phyloP scores from a whole-genome alignment of 176 grass and related monocot species.

The Thinopyrum elongatum region DNA sequence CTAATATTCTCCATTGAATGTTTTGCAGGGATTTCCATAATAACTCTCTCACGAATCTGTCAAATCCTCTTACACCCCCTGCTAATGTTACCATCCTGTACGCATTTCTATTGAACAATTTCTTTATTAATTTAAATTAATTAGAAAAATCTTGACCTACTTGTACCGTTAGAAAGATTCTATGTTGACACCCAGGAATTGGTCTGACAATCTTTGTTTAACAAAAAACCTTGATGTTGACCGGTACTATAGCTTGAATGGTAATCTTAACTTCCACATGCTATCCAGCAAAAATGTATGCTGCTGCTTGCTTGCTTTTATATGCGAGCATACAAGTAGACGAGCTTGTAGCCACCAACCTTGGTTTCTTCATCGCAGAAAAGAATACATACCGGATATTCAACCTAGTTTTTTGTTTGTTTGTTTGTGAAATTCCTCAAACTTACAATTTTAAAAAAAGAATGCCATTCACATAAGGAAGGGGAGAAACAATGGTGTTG shows the following conservation, averaged over 20 bases:
- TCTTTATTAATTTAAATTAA: background rate
- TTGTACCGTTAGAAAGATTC: background rate
- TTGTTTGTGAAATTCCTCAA: background rate
- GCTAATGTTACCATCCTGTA: conserved; percentile 71
- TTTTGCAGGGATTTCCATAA: conserved; percentile 75
- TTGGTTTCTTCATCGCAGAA: background rate
- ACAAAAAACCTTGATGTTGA: background rate
- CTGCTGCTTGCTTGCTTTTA: background rate
- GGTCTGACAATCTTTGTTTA: background rate
- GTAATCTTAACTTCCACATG: background rate
- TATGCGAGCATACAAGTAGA: background rate
- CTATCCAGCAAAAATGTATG: background rate
- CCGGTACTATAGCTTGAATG: background rate
- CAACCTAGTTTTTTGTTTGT: background rate
- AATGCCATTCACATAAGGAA: background rate
- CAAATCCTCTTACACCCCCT: conserved; percentile 53
- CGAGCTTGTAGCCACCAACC: background rate
- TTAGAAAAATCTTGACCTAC: background rate
- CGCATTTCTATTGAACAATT: conserved; percentile 27
- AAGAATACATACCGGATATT: background rate
- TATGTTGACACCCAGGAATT: background rate
- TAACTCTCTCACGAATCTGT: conserved; percentile 50
- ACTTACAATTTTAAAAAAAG: background rate
- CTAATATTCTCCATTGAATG: conserved; percentile 30
- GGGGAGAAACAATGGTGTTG: background rate